These are phyloP conservation scores for Exophiala sp. DNA, from an alignment of 2,329 filamentous ascomycete genomes.

Conservation along the genomic window DNA sequence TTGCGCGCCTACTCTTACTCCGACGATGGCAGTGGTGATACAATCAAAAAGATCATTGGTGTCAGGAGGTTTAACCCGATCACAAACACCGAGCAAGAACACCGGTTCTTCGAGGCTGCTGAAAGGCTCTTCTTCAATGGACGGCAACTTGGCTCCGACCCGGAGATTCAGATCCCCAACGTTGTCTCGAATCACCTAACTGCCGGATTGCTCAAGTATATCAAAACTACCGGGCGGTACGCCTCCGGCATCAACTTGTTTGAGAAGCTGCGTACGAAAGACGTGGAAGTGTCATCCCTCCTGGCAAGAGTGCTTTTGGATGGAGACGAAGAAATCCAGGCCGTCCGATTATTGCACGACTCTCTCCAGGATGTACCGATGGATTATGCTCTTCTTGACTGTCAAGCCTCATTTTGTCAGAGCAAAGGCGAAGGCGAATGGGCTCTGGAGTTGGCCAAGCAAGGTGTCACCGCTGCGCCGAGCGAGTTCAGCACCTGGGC, in stretches of 20 bases:
- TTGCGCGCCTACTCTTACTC: constrained; percentile 93
- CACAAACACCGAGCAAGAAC: constrained; percentile 95
- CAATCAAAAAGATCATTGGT: constrained; percentile 95
- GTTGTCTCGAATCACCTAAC: constrained; percentile 94
- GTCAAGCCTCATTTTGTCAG: constrained; percentile 85
- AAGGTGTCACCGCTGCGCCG: constrained; percentile 87
- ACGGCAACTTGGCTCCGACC: constrained; percentile 92
- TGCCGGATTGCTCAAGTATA: constrained; percentile 87
- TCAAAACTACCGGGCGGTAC: constrained; percentile 89
- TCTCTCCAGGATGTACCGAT: constrained; percentile 87
- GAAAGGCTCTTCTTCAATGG: constrained; percentile 93
- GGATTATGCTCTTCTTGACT: constrained; percentile 95
- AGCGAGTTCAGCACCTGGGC: constrained; percentile 98
- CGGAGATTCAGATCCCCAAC: constrained; percentile 94
- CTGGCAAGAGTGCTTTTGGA: constrained; percentile 86
- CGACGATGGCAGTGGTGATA: constrained; percentile 88
- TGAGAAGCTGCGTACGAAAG: constrained; percentile 84
- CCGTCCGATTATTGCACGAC: constrained; percentile 79
- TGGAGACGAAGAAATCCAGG: constrained; percentile 95
- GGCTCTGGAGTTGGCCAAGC: constrained; percentile 87
- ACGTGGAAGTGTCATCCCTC: constrained; percentile 88
- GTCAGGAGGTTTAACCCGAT: constrained; percentile 95
- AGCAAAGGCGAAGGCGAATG: constrained; percentile 81
- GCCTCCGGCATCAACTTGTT: constrained; percentile 96
- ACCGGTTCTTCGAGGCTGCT: constrained; percentile 88